A percentile compares a stretch with the other conserved stretches of the same genome.
phyloP scores from a whole-genome alignment of 169 alveolate genomes.

The Theileria annulata region DNA sequence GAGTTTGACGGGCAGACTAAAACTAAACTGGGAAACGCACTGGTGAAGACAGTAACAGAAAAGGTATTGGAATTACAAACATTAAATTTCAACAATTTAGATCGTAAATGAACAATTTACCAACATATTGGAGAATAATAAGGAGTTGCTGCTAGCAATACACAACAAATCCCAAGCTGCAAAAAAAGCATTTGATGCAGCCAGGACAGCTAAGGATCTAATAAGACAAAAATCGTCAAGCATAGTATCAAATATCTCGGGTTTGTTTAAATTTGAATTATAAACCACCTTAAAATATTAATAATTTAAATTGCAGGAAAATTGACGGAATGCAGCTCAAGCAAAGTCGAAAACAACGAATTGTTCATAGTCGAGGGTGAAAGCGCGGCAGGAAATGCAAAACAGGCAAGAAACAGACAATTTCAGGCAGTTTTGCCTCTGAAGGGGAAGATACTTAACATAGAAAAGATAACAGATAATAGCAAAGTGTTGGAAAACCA shows the following conservation, averaged over 20 bases:
- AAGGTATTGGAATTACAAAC: slow-evolving; percentile 7
- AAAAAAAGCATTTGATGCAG: slow-evolving; percentile 76
- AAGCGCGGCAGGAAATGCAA: slow-evolving; percentile 85
- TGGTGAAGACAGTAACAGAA: slow-evolving; percentile 72
- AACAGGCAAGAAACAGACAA: slow-evolving; percentile 79
- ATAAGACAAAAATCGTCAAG: slow-evolving; percentile 72
- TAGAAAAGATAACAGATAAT: slow-evolving; percentile 72
- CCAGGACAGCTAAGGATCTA: slow-evolving; percentile 77
- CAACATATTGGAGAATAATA: slow-evolving; percentile 74
- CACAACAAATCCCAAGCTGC: slow-evolving; percentile 77
- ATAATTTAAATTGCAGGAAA: slow-evolving; percentile 65
- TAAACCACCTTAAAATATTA: slow-evolving; percentile 9
- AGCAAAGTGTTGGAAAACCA: slow-evolving; percentile 73
- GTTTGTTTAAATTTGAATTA: neutral
- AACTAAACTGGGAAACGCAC: slow-evolving; percentile 75
- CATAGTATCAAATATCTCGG: slow-evolving; percentile 56
- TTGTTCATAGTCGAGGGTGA: slow-evolving; percentile 84
- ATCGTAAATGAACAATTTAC: slow-evolving; percentile 68
- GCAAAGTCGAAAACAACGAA: slow-evolving; percentile 67
- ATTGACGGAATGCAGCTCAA: slow-evolving; percentile 76
- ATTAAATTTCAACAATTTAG: neutral
- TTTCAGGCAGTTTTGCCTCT: slow-evolving; percentile 83
- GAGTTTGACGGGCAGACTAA: slow-evolving; percentile 87
- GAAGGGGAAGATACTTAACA: slow-evolving; percentile 81
- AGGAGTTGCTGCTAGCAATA: slow-evolving; percentile 66